phyloP scores from a whole-genome alignment of 2,329 filamentous ascomycete species.

The Claviceps spartinae region DNA sequence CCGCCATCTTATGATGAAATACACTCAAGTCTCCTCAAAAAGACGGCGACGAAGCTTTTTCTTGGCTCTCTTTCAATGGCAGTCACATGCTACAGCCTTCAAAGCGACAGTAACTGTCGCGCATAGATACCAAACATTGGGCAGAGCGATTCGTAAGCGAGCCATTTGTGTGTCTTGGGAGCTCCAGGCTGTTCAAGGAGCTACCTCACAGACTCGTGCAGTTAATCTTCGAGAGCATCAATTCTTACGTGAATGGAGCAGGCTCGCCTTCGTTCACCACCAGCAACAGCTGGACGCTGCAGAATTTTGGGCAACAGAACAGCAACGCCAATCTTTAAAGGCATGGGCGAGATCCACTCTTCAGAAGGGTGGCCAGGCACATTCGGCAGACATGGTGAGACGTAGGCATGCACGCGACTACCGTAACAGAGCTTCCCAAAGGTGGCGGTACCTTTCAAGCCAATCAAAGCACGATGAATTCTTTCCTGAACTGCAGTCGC shows the following conservation, averaged over 20 bases:
- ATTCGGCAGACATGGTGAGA: constrained; percentile 21
- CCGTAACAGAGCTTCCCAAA: constrained; percentile 17
- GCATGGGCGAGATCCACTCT: constrained; percentile 24
- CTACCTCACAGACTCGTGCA: neutral
- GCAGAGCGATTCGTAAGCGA: constrained; percentile 6
- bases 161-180: constrained; percentile 12
- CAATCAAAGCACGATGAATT: constrained; percentile 5
- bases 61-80: constrained; percentile 19
- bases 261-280: constrained; percentile 10
- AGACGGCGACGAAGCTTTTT: constrained; percentile 21
- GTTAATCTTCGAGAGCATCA: neutral
- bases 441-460: constrained; percentile 17
- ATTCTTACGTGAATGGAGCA: constrained; percentile 11
- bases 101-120: constrained; percentile 5
- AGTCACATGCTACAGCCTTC: constrained; percentile 6
- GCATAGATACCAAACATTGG: constrained; percentile 7
- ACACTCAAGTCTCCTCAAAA: constrained; percentile 20
- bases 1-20: constrained; percentile 21
- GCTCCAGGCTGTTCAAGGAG: neutral
- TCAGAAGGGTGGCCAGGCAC: constrained; percentile 23
- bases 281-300: constrained; percentile 15
- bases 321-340: constrained; percentile 21
- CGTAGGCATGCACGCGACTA: constrained; percentile 20
- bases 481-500: constrained; percentile 1
- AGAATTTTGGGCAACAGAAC: constrained; percentile 19